A percentile compares a stretch with the other conserved stretches of the same genome.
phyloP scores from a whole-genome alignment of 1,284 basidiomycete genomes.

The Flammula alnicola region DNA sequence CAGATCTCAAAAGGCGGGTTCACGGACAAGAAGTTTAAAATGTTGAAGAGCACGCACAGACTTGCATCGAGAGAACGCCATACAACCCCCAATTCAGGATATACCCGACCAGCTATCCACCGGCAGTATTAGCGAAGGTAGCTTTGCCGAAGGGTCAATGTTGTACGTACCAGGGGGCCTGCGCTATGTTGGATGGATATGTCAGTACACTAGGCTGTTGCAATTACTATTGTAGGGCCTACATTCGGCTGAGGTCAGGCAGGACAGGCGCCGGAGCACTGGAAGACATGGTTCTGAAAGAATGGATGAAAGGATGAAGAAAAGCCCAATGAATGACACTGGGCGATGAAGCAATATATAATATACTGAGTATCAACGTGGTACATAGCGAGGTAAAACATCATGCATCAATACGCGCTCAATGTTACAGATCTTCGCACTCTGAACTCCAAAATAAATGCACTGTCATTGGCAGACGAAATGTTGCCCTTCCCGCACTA shows the following conservation, averaged over 20 bases:
- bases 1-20: slow-evolving; percentile 17
- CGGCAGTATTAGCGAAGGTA: background rate
- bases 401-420: too few relatives aligned
- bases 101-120: slow-evolving; percentile 23
- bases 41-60: slow-evolving; percentile 16
- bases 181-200: background rate
- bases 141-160: background rate
- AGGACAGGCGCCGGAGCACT: background rate
- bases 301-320: too few relatives aligned
- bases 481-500: too few relatives aligned
- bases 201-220: background rate
- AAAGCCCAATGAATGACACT: too few relatives aligned
- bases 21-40: background rate
- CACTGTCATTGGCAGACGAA: too few relatives aligned
- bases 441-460: too few relatives aligned
- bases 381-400: too few relatives aligned
- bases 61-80: slow-evolving; percentile 24
- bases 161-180: slow-evolving; percentile 8
- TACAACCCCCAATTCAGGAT: slow-evolving; percentile 26
- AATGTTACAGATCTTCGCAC: too few relatives aligned
- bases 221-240: background rate
- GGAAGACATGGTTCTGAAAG: background rate
- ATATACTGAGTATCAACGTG: too few relatives aligned
- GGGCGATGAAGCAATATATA: too few relatives aligned
- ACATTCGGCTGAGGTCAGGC: slow-evolving; percentile 8